Base-by-base conservation (phyloP, 2,329 filamentous ascomycete genomes). In the Exophiala viscosa region DNA sequence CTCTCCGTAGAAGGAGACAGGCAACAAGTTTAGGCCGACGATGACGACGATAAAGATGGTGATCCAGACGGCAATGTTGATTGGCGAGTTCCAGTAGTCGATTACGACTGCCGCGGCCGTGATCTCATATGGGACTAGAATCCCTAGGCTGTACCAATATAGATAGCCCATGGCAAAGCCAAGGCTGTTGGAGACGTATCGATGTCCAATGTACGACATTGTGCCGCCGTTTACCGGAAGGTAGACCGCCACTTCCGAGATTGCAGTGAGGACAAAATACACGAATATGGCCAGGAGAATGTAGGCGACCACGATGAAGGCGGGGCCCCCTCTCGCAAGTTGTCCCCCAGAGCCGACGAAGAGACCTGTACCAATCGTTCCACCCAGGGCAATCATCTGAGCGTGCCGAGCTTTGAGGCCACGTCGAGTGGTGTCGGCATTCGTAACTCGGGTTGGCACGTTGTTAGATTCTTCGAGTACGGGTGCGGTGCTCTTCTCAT, bases 41-140 rank as follows among this genome's bases (percentile, higher is more conserved):
- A 88, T 85, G 48, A 72, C 55, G 28, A 86, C 72, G 1, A 87
- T 70, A 70, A 88, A 83, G 45, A 87, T 77, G 34, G 88, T 78
- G 49, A 93, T 90, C 72, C 83, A 92, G 13, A 91, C 86, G 46
- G 86, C 88, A 0, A 87, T 84, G 63, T 91, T 91, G 50, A 91
- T 76, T 42, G 71, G 74, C 0, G 75, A 67, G 9, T 88, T 72
- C 89, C 89, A 95, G 63, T 83, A 90, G 61, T 86, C 82, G 51
- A 95, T 86, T 49, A 92, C 87, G 32, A 93, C 70, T 4, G 87
- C 82, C n/a, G 81, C 82, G 23, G 89, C 89, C 1, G 88, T 92
- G 38, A 93, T 74, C 67, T 95, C 88, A 65, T 92, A 92, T 1
- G 89, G 88, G 1, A 87, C 90, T 45, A 87, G 80, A 64, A 95